Evolutionary conservation across 2,329 filamentous ascomycete species (phyloP), one percentile per base, ranked within the genome.

Genomic region (Acrocalymma vagum): DNA sequence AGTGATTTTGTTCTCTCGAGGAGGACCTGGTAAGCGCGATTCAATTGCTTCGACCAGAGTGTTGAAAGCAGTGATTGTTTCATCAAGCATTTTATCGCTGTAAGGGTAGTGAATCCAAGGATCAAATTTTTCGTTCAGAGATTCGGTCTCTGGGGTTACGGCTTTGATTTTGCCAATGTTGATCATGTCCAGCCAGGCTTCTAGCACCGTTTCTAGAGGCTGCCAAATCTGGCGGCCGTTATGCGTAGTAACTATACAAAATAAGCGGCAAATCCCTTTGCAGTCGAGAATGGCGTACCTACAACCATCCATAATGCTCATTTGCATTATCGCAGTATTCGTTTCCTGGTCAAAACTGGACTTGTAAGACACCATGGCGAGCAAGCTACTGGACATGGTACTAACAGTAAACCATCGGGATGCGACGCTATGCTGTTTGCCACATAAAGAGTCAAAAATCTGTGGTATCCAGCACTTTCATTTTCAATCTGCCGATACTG

Each of bases 121-220:
- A 13, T 38, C 26, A 26, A 40, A 45, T 21, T 39, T 23, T n/a
- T 29, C 14, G 13, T 16, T 23, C 11, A 14, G 18, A 26, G 21
- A 18, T 31, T 33, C 37, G 24, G 20, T 30, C 14, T 38, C 13
- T n/a, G 24, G 20, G 21, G 31, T 16, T 27, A 39, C 41, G 18
- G 51, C 48, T 22, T 46, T 44, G 8, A 55, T 36, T 20, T 46
- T 52, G 8, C 45, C 51, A 13, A 11, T 40, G 9, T 31, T 32
- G 9, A 52, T 48, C 33, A 45, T 55, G 27, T 46, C 39, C 9
- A 50, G 42, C 48, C 48, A 55, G n/a, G 44, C 44, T 26, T 43
- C 35, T 13, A 55, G 27, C 9, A 50, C 34, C 9, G 27, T 31
- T 18, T 55, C 48, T 3, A 55, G 29, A 4, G 43, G 45, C 21